These are phyloP conservation scores for Cryptosporidium canis DNA, from an alignment of 169 alveolate species.

Conservation along the genomic window DNA sequence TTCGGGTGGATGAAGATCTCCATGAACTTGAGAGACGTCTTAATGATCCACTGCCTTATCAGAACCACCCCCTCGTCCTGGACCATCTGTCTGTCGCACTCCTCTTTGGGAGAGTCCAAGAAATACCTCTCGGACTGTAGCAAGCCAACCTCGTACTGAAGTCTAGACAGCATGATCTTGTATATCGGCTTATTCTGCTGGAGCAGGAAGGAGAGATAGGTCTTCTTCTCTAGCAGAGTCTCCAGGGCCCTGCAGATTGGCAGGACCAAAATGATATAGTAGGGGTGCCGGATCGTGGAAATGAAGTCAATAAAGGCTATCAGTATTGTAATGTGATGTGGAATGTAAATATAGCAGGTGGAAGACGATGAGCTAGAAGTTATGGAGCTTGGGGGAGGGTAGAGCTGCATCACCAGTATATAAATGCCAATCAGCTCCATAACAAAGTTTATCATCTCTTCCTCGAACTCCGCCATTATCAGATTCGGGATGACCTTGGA, in stretches of 20 bases:
- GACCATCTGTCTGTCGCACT: not conserved
- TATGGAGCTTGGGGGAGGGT: slow-evolving; percentile 59
- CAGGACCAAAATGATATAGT: slow-evolving; percentile 43
- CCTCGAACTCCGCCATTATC: slow-evolving; percentile 69
- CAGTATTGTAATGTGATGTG: slow-evolving; percentile 52
- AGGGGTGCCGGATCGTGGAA: slow-evolving; percentile 68
- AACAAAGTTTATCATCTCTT: slow-evolving; percentile 68
- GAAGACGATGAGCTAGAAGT: slow-evolving; percentile 57
- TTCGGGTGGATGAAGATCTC: slow-evolving; percentile 67
- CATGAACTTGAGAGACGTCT: slow-evolving; percentile 56
- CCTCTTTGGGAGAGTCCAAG: not conserved
- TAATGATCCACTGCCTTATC: slow-evolving; percentile 65
- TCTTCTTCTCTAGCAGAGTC: slow-evolving; percentile 54
- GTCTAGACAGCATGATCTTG: slow-evolving; percentile 43
- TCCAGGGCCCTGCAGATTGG: slow-evolving; percentile 70
- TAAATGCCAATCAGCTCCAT: slow-evolving; percentile 70
- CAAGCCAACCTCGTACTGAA: slow-evolving; percentile 59
- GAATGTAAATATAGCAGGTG: slow-evolving; percentile 54
- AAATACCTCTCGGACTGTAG: slow-evolving; percentile 13
- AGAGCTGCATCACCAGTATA: slow-evolving; percentile 57
- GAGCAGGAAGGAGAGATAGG: slow-evolving; percentile 42
- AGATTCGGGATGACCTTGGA: slow-evolving; percentile 35
- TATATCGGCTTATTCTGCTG: slow-evolving; percentile 62
- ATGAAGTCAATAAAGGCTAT: slow-evolving; percentile 55
- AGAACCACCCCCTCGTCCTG: slow-evolving; percentile 50